Evolutionary conservation across 2,329 filamentous ascomycete species (phyloP).

Genomic region (Diplocarpon rosae): DNA sequence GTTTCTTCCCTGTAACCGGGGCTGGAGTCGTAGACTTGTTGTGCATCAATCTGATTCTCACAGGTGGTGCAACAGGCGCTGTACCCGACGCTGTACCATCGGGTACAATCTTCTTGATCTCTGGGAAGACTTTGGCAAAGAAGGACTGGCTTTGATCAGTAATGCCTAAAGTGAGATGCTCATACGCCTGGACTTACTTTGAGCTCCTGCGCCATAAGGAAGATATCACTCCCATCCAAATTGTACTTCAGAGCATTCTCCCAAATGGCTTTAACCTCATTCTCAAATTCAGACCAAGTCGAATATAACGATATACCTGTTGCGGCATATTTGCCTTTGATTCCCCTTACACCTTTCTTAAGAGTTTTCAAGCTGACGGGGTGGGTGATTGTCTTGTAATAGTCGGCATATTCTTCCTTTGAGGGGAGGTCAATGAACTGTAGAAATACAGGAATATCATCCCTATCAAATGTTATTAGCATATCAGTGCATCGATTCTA

Average conservation of each 20-base stretch:
- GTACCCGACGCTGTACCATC: conserved; percentile 53
- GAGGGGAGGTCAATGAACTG: conserved; percentile 72
- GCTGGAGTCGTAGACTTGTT: conserved; percentile 28
- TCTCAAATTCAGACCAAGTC: conserved; percentile 71
- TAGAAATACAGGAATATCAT: conserved; percentile 57
- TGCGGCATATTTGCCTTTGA: conserved; percentile 54
- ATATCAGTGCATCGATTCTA: background rate
- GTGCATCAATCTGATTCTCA: conserved; percentile 70
- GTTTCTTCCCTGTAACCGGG: conserved; percentile 37
- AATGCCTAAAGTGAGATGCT: background rate
- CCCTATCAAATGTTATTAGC: conserved; percentile 32
- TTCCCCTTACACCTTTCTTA: conserved; percentile 65
- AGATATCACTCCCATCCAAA: conserved; percentile 82
- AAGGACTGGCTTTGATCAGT: conserved; percentile 40
- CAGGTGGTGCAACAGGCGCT: background rate
- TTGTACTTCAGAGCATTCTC: conserved; percentile 83
- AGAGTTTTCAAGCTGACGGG: conserved; percentile 70
- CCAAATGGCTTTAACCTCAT: conserved; percentile 74
- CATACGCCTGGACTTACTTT: conserved; percentile 43
- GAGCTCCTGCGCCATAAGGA: conserved; percentile 63
- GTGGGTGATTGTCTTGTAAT: conserved; percentile 73
- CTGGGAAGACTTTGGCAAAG: conserved; percentile 56
- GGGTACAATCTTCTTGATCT: conserved; percentile 60
- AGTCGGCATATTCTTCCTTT: conserved; percentile 61
- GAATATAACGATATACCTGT: conserved; percentile 59